Conservation (phyloP, 2,329 filamentous ascomycete species). For the Phialemonium atrogriseum region DNA sequence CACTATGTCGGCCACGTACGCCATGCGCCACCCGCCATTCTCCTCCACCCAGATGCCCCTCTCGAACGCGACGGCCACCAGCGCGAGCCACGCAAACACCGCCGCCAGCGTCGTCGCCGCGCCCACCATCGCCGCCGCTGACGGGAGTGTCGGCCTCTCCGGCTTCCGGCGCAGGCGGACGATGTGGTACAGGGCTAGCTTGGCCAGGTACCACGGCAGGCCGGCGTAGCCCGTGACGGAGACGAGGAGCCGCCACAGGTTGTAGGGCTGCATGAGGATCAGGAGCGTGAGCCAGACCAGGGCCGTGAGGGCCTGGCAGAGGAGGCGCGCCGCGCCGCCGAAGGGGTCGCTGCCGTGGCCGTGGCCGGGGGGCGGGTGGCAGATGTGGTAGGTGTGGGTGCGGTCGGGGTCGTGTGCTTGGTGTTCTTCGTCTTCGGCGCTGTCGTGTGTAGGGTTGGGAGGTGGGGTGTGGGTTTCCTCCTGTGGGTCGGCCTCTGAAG, state of each 20-base stretch:
- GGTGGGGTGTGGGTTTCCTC: background rate
- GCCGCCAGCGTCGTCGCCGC: constrained; percentile 3
- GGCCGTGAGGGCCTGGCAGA: constrained; percentile 14
- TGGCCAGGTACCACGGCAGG: constrained; percentile 2
- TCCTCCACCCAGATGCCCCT: constrained; percentile 14
- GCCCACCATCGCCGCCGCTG: constrained; percentile 5
- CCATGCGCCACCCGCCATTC: constrained; percentile 12
- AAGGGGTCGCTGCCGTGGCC: constrained; percentile 9
- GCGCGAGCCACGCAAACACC: constrained; percentile 5
- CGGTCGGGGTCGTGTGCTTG: constrained; percentile 2
- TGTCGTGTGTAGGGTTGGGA: background rate
- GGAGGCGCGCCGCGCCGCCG: constrained; percentile 1
- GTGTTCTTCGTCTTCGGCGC: background rate
- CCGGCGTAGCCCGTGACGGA: constrained; percentile 4
- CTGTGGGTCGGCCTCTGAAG: no score
- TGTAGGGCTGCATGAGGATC: constrained; percentile 10
- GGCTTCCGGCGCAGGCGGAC: constrained; percentile 1
- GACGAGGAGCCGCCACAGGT: constrained; percentile 5
- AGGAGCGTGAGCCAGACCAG: constrained; percentile 13
- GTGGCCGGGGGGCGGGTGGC: constrained; percentile 8
- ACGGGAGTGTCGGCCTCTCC: no score
- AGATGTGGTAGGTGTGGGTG: constrained; percentile 12
- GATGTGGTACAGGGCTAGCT: constrained; percentile 4
- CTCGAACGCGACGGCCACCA: constrained; percentile 14
- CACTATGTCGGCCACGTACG: constrained; percentile 12